phyloP scores from a whole-genome alignment of 2,329 filamentous ascomycete genomes.

The Calonectria ilicicola region DNA sequence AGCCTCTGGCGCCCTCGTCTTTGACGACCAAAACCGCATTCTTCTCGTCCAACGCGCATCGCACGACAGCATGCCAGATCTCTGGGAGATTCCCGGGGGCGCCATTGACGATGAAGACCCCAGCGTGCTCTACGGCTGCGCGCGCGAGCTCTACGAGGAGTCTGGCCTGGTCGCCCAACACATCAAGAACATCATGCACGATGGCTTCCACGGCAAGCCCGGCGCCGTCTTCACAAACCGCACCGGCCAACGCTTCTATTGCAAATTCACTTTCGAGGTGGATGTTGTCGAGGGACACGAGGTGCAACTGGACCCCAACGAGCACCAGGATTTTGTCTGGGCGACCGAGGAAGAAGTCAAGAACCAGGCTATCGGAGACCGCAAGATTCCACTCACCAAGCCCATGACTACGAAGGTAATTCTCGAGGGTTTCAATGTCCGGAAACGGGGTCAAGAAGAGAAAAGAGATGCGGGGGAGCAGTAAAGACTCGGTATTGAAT shows the following conservation, averaged over 20 bases:
- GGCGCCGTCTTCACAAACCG: slow-evolving; percentile 50
- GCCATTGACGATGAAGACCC: slow-evolving; percentile 55
- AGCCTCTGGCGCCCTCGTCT: slow-evolving; percentile 50
- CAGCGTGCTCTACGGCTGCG: slow-evolving; percentile 56
- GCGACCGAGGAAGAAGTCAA: slow-evolving; percentile 52
- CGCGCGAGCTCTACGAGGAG: slow-evolving; percentile 63
- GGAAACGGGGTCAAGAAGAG: slow-evolving; percentile 17
- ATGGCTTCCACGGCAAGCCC: slow-evolving; percentile 35
- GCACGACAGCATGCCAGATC: slow-evolving; percentile 57
- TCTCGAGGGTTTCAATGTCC: slow-evolving; percentile 46
- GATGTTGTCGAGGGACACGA: slow-evolving; percentile 41
- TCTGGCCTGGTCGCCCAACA: slow-evolving; percentile 51
- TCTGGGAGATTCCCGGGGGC: slow-evolving; percentile 65
- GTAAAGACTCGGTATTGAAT: neutral
- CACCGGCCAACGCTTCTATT: slow-evolving; percentile 45
- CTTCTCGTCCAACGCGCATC: slow-evolving; percentile 61
- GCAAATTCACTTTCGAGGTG: slow-evolving; percentile 52
- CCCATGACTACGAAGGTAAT: slow-evolving; percentile 42
- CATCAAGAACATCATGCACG: slow-evolving; percentile 45
- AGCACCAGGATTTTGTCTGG: slow-evolving; percentile 56
- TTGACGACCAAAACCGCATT: slow-evolving; percentile 48
- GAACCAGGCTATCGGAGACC: slow-evolving; percentile 41
- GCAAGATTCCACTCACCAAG: slow-evolving; percentile 47
- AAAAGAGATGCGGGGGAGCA: neutral
- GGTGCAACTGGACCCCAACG: slow-evolving; percentile 53